phyloP scores from a whole-genome alignment of 495 filamentous ascomycete genomes.

The Staphylotrichum longicolle region DNA sequence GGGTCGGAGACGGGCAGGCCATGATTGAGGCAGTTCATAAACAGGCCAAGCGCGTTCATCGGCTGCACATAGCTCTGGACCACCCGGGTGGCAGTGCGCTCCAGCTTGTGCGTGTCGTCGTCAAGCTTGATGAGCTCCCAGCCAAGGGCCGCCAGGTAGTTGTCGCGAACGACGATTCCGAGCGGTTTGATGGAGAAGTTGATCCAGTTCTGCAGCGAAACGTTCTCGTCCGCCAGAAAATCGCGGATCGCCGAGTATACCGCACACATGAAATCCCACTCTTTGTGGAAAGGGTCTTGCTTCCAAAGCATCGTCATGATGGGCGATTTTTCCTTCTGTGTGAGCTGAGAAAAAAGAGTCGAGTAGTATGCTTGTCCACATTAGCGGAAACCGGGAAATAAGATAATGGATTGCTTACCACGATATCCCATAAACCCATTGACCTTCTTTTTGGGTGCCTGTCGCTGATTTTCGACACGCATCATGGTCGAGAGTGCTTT shows the following conservation, averaged over 20 bases:
- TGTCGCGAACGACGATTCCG: slow-evolving; percentile 26
- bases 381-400: neutral
- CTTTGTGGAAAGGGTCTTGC: slow-evolving; percentile 28
- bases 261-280: slow-evolving; percentile 32
- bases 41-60: slow-evolving; percentile 29
- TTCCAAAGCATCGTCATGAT: slow-evolving; percentile 30
- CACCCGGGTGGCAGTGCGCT: slow-evolving; percentile 14
- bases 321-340: slow-evolving; percentile 19
- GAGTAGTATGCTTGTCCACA: slow-evolving; percentile 18
- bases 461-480: slow-evolving; percentile 7
- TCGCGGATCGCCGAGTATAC: slow-evolving; percentile 29
- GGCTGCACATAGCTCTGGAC: slow-evolving; percentile 24
- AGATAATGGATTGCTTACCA: neutral
- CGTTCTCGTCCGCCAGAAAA: slow-evolving; percentile 22
- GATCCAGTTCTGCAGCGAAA: slow-evolving; percentile 31
- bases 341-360: slow-evolving; percentile 17
- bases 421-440: slow-evolving; percentile 24
- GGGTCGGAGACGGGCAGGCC: slow-evolving; percentile 29
- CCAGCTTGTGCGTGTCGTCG: slow-evolving; percentile 23
- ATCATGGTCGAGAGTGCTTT: slow-evolving; percentile 18
- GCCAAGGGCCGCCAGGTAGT: slow-evolving; percentile 26
- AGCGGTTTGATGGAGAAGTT: slow-evolving; percentile 22
- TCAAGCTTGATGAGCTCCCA: slow-evolving; percentile 24
- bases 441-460: slow-evolving; percentile 21
- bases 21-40: slow-evolving; percentile 24